A percentile compares a stretch with the other conserved stretches of the same genome.
phyloP scores from a whole-genome alignment of 2,329 filamentous ascomycete genomes.

The Aureobasidium sp. region DNA sequence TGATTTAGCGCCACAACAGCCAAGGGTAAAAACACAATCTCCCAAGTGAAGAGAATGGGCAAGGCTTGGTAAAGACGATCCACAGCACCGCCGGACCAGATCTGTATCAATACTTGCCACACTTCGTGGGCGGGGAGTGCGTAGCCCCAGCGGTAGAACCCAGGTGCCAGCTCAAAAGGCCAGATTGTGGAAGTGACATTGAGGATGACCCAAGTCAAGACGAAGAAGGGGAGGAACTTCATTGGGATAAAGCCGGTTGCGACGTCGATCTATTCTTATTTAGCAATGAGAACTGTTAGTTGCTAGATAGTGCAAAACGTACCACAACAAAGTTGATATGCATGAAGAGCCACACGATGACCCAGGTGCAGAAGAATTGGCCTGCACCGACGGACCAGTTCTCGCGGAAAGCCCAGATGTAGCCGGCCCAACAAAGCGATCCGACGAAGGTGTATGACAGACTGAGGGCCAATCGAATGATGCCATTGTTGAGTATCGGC shows the following conservation, averaged over 20 bases:
- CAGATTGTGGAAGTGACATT: slow-evolving; percentile 39
- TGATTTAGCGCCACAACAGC: slow-evolving; percentile 21
- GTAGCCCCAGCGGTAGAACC: slow-evolving; percentile 37
- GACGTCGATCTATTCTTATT: slow-evolving; percentile 29
- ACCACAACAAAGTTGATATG: slow-evolving; percentile 38
- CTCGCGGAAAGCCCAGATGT: slow-evolving; percentile 39
- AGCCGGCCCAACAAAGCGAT: slow-evolving; percentile 34
- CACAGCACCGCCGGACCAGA: slow-evolving; percentile 40
- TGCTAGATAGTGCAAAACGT: neutral
- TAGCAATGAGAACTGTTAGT: neutral
- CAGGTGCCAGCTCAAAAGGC: slow-evolving; percentile 38
- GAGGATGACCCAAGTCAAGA: slow-evolving; percentile 39
- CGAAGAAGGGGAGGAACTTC: slow-evolving; percentile 37
- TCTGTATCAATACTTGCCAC: slow-evolving; percentile 36
- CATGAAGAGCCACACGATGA: slow-evolving; percentile 38
- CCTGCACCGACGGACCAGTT: slow-evolving; percentile 34
- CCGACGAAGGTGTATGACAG: slow-evolving; percentile 35
- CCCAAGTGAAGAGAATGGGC: slow-evolving; percentile 38
- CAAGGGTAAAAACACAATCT: slow-evolving; percentile 24
- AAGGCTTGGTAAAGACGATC: slow-evolving; percentile 34
- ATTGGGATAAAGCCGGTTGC: slow-evolving; percentile 36
- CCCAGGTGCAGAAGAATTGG: slow-evolving; percentile 40
- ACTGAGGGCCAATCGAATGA: slow-evolving; percentile 32
- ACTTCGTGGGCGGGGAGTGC: slow-evolving; percentile 36
- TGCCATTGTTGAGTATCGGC: slow-evolving; percentile 25